phyloP scores from a whole-genome alignment of 371 early-diverging fungal species.

The Massospora cicadina region DNA sequence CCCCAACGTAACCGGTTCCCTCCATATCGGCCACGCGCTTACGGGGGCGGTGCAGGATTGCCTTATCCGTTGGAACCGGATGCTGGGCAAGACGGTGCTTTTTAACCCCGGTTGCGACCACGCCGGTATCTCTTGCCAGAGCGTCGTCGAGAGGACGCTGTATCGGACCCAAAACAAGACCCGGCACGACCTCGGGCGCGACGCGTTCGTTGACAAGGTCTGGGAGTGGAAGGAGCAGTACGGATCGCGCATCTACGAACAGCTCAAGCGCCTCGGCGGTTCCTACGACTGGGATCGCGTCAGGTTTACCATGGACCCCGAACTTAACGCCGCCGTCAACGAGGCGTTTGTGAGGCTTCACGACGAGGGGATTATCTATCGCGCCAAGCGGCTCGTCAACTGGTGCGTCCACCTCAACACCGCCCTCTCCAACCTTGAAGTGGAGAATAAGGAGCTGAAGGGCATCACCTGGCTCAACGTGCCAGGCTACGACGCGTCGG shows the following conservation, averaged over 20 bases:
- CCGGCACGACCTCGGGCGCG: constrained; percentile 90
- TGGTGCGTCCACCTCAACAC: constrained; percentile 98
- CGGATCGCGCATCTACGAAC: constrained; percentile 72
- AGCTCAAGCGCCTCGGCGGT: constrained; percentile 86
- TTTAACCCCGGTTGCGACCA: constrained; percentile 99
- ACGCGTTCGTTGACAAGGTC: constrained; percentile 74
- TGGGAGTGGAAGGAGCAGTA: constrained; percentile 92
- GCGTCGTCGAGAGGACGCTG: constrained; percentile 94
- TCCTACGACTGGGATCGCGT: constrained; percentile 90
- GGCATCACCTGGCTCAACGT: constrained; percentile 71
- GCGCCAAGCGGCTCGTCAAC: constrained; percentile 94
- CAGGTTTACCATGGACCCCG: constrained; percentile 92
- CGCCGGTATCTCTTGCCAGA: constrained; percentile 98
- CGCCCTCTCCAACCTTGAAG: constrained; percentile 95
- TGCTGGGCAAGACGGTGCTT: constrained; percentile 90
- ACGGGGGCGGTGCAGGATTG: constrained; percentile 95
- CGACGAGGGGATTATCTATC: constrained; percentile 94
- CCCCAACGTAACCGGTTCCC: constrained; percentile 98
- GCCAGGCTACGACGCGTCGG: constrained; percentile 77
- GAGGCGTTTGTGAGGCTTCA: constrained; percentile 94
- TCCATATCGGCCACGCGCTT: constrained; percentile 98
- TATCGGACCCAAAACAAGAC: constrained; percentile 64
- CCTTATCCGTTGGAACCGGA: constrained; percentile 95
- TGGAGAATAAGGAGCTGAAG: constrained; percentile 76
- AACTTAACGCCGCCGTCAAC: constrained; percentile 64